A percentile compares a stretch with the other conserved stretches of the same genome.
These are phyloP conservation scores for Vaccinium darrowii DNA, from an alignment of 148 eudicot genomes.

Conservation along the genomic window DNA sequence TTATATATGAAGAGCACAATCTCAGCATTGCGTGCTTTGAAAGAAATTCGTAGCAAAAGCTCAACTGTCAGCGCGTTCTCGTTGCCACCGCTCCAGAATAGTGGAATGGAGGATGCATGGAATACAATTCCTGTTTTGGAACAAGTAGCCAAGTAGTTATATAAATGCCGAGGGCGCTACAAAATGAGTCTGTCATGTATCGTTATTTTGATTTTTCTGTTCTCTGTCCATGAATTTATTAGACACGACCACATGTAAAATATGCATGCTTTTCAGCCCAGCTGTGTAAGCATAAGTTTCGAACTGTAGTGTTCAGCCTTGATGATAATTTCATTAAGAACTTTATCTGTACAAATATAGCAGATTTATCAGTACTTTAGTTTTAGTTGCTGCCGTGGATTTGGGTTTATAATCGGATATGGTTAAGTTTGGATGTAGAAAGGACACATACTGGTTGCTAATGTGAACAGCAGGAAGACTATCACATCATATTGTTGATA, in stretches of 20 bases:
- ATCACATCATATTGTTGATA: no score
- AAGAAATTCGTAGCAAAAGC: conserved; percentile 75
- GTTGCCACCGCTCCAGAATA: conserved; percentile 70
- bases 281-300: background rate
- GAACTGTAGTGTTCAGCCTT: background rate
- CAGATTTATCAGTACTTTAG: background rate
- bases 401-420: background rate
- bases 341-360: background rate
- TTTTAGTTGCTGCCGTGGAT: background rate
- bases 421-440: background rate
- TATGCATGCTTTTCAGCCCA: background rate
- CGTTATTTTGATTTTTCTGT: conserved; percentile 9
- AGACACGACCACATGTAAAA: conserved; percentile 37
- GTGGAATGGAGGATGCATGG: conserved; percentile 62
- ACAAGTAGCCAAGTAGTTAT: conserved; percentile 58
- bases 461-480: no score
- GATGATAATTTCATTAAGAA: background rate
- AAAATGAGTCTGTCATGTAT: background rate
- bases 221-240: conserved; percentile 12
- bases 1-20: conserved; percentile 73
- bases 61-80: conserved; percentile 84
- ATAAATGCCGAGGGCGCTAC: background rate
- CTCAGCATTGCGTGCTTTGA: conserved; percentile 65
- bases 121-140: conserved; percentile 54
- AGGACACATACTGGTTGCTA: no score